Base-by-base conservation (phyloP, 2,329 filamentous ascomycete species). In the Aspergillus clavatus region DNA sequence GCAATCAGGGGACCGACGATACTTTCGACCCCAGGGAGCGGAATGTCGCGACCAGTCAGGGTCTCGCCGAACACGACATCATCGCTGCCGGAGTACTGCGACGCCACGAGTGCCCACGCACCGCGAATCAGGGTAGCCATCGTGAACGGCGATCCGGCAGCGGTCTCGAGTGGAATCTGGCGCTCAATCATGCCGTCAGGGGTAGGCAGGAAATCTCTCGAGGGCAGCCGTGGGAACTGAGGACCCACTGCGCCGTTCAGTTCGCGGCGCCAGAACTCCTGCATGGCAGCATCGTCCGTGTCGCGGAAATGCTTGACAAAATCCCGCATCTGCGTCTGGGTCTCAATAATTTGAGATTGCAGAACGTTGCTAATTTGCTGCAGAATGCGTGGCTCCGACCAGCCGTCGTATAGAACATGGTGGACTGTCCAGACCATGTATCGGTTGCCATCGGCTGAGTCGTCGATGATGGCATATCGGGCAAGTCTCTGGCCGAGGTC, bases 321-420 rank as follows among this genome's bases (percentile, higher is more conserved):
- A 31, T 72, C 61, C 44, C 68, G 72, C 59, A 79, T 72, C 1
- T 65, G 56, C 5, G 57, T 43, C 10, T 49, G 42, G 5, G 45
- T 33, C 19, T 58, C 47, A 18, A 58, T 23, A 1, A 46, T 42
- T 5, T 57, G 52, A 3, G 37, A 43, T 12, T 55, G 48, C 40
- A 66, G 47, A 4, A 57, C 56, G 22, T 62, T 52, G 23, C 52
- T 59, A 18, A 69, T 61, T 35, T 65, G 50, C 7, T 67, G 55
- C 2, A 70, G 58, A 22, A 70, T 62, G 2, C 68, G 47, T 4
- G 67, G 65, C 47, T 67, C 60, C 8, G 66, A 71, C 67, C 67
- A 70, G n/a, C 74, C 75, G 48, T 78, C 75, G 50, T 77, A 77
- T 4, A 77, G 60, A 10, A 71, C 73, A 47, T 78, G 75, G 46